Evolutionary conservation across 345 rosid species (phyloP), one percentile per base, ranked within the genome.

Genomic region (Sonneratia alba): DNA sequence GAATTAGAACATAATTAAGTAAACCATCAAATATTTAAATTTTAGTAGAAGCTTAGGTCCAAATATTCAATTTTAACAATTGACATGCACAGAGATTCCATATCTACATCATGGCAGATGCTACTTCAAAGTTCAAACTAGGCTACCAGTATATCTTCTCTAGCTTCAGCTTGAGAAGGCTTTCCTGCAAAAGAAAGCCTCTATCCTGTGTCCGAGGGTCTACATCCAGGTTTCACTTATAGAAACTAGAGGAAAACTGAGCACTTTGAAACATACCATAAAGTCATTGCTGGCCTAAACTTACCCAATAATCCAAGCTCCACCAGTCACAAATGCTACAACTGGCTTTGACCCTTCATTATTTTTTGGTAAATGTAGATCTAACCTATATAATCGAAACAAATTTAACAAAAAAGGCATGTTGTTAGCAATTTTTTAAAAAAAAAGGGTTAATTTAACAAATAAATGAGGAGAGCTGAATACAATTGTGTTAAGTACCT

Each of bases 301-400:
- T 84, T 77, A 90, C 97, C 99, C 97, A 71, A 95, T 92, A 38
- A 95, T 95, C 99, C 99, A 95, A 48, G 97, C 99, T 69, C 99
- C 99, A 66, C 99, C 99, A 36, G 97, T 95, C 64, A 95, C 89
- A 77, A 92, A 92, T 62, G 89, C 89, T 66, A 95, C 96, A 73
- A 92, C 99, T 45, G 99, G 97, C 81, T 89, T 92, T n/a, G 77
- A 81, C 32, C 88, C 89, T 80, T 83, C 88, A 48, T 4, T 77
- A 43, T 76, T 80, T 77, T 82, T 82, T 1, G 99, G 99, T 77
- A 95, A 75, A 82, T 89, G 85, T 67, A 92, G 83, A 81, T 95
- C 99, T 82, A 95, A 83, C 84, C 99, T 95, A 74, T 71, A 51
- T 73, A 70, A 72, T 69, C 45, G 38, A 15, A 37, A 27, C 32